phyloP scores from a whole-genome alignment of 83 land plant species.

The Larix sibirica region DNA sequence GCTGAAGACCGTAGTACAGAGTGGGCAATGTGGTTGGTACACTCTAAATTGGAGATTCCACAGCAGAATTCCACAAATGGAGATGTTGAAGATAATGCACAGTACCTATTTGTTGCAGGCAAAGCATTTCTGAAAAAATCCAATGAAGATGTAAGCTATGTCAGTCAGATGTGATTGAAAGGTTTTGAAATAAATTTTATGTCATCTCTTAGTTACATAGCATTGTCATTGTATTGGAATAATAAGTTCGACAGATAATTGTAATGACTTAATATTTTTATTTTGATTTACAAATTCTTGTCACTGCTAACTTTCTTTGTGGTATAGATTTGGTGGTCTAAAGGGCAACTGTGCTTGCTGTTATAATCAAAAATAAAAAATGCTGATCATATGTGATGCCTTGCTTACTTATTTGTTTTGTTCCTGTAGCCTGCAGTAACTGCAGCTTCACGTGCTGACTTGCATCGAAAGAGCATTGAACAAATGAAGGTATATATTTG shows the following conservation, averaged over 20 bases:
- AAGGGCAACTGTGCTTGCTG: background rate
- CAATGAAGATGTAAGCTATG: conserved; percentile 46
- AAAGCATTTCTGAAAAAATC: conserved; percentile 33
- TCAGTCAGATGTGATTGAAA: background rate
- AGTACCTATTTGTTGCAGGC: conserved; percentile 27
- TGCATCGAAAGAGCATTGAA: conserved; percentile 75
- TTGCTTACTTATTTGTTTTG: background rate
- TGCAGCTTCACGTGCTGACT: conserved; percentile 71
- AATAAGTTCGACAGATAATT: background rate
- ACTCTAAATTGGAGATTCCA: conserved; percentile 66
- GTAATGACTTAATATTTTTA: background rate
- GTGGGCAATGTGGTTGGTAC: conserved; percentile 88
- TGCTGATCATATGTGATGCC: background rate
- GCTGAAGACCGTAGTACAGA: conserved; percentile 65
- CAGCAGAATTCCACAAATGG: conserved; percentile 49
- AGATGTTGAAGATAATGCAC: conserved; percentile 31
- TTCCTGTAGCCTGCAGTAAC: conserved; percentile 54
- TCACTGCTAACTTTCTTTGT: background rate
- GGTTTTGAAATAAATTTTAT: background rate
- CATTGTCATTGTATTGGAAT: background rate
- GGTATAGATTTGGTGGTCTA: background rate
- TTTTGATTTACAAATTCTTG: background rate
- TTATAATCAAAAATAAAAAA: background rate
- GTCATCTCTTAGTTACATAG: background rate
- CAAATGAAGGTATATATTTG: conserved; percentile 64